phyloP scores from a whole-genome alignment of 2,329 filamentous ascomycete genomes.

The Xylariaceae sp. region DNA sequence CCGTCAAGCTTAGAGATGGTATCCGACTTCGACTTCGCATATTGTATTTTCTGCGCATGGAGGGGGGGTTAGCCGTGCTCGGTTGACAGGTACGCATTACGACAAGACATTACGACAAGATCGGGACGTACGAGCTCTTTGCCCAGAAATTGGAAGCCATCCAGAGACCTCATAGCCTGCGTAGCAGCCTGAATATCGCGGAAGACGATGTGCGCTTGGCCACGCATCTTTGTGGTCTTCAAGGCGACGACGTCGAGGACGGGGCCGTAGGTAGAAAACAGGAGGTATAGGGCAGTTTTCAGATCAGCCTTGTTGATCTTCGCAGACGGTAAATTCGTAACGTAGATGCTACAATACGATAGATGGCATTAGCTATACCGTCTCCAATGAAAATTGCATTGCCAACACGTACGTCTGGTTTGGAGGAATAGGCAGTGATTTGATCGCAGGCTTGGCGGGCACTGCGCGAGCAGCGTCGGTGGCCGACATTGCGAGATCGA shows the following conservation, averaged over 20 bases:
- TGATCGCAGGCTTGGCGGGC: conserved; percentile 36
- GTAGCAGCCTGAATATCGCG: conserved; percentile 87
- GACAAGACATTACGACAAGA: neutral
- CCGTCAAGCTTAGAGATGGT: conserved; percentile 88
- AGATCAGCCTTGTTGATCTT: conserved; percentile 89
- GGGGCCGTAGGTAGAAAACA: conserved; percentile 90
- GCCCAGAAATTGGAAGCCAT: conserved; percentile 83
- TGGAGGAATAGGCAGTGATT: conserved; percentile 56
- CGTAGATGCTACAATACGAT: conserved; percentile 63
- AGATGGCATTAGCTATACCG: conserved; percentile 2
- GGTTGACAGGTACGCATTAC: too few species aligned
- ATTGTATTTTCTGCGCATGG: conserved; percentile 70
- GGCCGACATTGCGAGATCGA: conserved; percentile 33
- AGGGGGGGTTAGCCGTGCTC: conserved; percentile 12
- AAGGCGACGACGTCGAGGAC: conserved; percentile 88
- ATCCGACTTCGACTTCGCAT: conserved; percentile 85
- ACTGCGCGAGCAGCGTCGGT: conserved; percentile 28
- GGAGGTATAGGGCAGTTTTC: conserved; percentile 80
- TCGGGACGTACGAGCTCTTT: conserved; percentile 67
- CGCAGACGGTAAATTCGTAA: conserved; percentile 77
- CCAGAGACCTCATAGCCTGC: conserved; percentile 83
- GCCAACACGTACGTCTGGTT: conserved; percentile 67
- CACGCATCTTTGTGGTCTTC: conserved; percentile 88
- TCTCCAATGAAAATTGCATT: conserved; percentile 3
- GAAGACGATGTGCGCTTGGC: conserved; percentile 90